phyloP scores from a whole-genome alignment of 2,329 filamentous ascomycete species.

The Fusarium sulawesiense region DNA sequence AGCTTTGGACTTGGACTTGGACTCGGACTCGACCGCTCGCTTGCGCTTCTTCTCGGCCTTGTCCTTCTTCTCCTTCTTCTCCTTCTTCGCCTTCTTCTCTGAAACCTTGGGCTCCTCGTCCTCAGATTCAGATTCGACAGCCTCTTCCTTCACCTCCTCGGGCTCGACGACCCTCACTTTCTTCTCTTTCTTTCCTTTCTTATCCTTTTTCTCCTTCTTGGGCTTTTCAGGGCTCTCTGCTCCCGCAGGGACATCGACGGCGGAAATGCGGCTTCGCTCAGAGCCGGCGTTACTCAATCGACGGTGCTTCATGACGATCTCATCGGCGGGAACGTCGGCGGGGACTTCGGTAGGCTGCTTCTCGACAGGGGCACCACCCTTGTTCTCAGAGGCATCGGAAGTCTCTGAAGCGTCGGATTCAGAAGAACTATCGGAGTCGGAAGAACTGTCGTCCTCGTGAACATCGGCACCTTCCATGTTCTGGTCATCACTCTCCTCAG shows the following conservation, averaged over 20 bases:
- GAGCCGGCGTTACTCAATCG: constrained; percentile 48
- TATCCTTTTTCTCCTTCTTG: constrained; percentile 46
- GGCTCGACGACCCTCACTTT: constrained; percentile 29
- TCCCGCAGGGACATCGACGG: constrained; percentile 26
- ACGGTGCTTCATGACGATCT: constrained; percentile 49
- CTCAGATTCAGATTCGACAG: constrained; percentile 21
- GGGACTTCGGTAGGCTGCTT: constrained; percentile 40
- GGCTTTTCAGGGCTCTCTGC: constrained; percentile 41
- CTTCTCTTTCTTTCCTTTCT: constrained; percentile 48
- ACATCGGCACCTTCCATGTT: background rate
- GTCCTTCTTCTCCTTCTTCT: constrained; percentile 48
- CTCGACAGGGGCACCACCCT: constrained; percentile 39
- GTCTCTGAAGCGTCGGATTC: constrained; percentile 39
- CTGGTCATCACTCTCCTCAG: constrained; percentile 28
- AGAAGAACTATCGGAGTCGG: constrained; percentile 27
- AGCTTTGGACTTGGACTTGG: constrained; percentile 25
- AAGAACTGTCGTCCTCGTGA: background rate
- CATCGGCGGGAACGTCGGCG: constrained; percentile 44
- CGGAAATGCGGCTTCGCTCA: constrained; percentile 38
- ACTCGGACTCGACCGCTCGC: constrained; percentile 40
- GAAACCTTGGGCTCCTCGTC: constrained; percentile 30
- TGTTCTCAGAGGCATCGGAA: constrained; percentile 37
- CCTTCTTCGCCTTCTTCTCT: constrained; percentile 50
- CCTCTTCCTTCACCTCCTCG: constrained; percentile 40
- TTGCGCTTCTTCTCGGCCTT: constrained; percentile 53